phyloP scores from a whole-genome alignment of 2,329 filamentous ascomycete species.

The Cladophialophora psammophila region DNA sequence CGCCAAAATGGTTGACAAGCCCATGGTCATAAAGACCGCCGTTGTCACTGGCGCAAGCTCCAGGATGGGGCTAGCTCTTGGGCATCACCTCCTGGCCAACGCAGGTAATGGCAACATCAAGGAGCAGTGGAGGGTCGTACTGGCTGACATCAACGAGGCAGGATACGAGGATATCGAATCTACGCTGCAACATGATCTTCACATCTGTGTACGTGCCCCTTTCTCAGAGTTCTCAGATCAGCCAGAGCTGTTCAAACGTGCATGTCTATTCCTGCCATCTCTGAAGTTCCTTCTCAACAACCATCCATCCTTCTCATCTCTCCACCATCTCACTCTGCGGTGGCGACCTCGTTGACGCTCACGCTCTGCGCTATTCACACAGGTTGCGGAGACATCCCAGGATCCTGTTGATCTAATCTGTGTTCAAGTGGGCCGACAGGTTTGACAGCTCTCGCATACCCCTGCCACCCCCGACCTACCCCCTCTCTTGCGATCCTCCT shows the following conservation, averaged over 20 bases:
- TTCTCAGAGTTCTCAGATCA: slow-evolving; percentile 61
- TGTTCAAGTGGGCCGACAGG: too few species aligned
- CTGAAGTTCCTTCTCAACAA: too few species aligned
- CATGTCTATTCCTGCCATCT: slow-evolving; percentile 34
- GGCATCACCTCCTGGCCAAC: slow-evolving; percentile 54
- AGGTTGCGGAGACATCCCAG: too few species aligned
- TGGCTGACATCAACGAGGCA: slow-evolving; percentile 57
- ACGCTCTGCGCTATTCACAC: too few species aligned
- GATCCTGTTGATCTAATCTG: too few species aligned
- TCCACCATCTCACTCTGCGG: too few species aligned
- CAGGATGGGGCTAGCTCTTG: slow-evolving; percentile 67
- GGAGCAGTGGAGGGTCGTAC: slow-evolving; percentile 64
- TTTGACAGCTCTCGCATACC: too few species aligned
- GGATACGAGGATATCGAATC: slow-evolving; percentile 11
- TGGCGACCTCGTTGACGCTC: too few species aligned
- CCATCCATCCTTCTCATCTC: too few species aligned
- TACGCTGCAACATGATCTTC: slow-evolving; percentile 19
- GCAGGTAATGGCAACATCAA: slow-evolving; percentile 31
- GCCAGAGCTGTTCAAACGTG: slow-evolving; percentile 58
- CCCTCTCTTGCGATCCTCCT: too few species aligned
- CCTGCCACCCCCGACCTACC: too few species aligned
- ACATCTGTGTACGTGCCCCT: slow-evolving; percentile 53
- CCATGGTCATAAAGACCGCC: slow-evolving; percentile 7
- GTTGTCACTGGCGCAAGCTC: slow-evolving; percentile 60
- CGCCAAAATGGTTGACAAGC: slow-evolving; percentile 6